Conservation (phyloP, 768 basidiomycete species). For the Hebeloma cylindrosporum region DNA sequence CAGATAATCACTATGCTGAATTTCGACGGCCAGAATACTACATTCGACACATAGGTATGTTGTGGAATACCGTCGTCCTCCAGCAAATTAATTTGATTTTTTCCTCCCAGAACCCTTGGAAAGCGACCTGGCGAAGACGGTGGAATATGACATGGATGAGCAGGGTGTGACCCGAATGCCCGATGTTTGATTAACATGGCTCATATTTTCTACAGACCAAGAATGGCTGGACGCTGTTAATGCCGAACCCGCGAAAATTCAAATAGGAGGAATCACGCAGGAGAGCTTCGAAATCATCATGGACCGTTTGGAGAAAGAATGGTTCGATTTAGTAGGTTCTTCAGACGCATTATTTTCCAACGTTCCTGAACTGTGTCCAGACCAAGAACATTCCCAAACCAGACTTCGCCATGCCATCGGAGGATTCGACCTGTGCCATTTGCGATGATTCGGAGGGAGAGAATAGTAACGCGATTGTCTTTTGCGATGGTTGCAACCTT, state of each 20-base stretch:
- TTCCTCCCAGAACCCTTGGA: conserved; percentile 82
- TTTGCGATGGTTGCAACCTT: conserved; percentile 98
- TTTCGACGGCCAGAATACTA: conserved; percentile 83
- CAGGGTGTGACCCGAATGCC: conserved; percentile 61
- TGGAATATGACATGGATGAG: conserved; percentile 99
- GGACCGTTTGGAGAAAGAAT: conserved; percentile 98
- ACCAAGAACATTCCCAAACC: conserved; percentile 93
- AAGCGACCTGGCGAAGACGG: conserved; percentile 85
- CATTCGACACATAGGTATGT: conserved; percentile 83
- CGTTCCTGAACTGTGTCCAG: conserved; percentile 39
- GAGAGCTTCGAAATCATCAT: conserved; percentile 95
- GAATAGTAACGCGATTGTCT: conserved; percentile 98
- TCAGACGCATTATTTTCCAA: background rate
- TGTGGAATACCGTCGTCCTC: conserved; percentile 5
- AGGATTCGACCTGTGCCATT: conserved; percentile 95
- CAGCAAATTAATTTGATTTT: conserved; percentile 5
- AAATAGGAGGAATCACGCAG: conserved; percentile 67
- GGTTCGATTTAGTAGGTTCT: conserved; percentile 84
- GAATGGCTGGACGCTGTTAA: conserved; percentile 93
- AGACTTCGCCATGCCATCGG: conserved; percentile 82
- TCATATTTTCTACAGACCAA: conserved; percentile 56
- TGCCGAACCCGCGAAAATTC: conserved; percentile 73
- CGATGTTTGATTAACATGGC: background rate
- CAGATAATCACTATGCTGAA: conserved; percentile 62
- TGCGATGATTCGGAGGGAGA: conserved; percentile 99